A percentile compares a stretch with the other conserved stretches of the same genome.
Evolutionary conservation across 805 yeast species (phyloP).

Genomic region (Debaryomyces prosopidis): DNA sequence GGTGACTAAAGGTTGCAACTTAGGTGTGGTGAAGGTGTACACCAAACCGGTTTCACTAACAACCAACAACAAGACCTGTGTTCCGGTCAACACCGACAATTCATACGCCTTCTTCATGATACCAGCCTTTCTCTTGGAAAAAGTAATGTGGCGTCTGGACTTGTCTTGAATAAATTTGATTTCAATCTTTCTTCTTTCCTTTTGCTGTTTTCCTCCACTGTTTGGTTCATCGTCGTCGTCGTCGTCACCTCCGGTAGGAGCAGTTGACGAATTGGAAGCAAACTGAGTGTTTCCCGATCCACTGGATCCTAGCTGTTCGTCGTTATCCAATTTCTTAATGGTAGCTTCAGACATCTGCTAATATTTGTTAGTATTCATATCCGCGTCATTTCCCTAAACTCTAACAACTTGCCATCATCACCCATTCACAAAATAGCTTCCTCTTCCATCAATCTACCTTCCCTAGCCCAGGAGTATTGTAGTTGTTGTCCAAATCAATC

Average conservation of each 20-base stretch:
- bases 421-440: no score
- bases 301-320: constrained; percentile 19
- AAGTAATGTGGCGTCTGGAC: constrained; percentile 96
- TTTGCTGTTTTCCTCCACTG: constrained; percentile 47
- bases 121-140: constrained; percentile 97
- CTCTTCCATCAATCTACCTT: constrained; percentile 2
- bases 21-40: constrained; percentile 98
- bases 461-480: background rate
- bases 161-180: constrained; percentile 97
- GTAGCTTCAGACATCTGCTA: constrained; percentile 40
- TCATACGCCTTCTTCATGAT: constrained; percentile 99
- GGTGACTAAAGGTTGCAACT: constrained; percentile 95
- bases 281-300: constrained; percentile 12
- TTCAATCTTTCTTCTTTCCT: constrained; percentile 85
- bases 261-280: constrained; percentile 23
- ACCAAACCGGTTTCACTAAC: constrained; percentile 99
- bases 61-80: constrained; percentile 91
- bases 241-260: constrained; percentile 36
- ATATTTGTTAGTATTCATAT: background rate
- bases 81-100: constrained; percentile 92
- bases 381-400: no score
- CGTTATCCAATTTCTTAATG: constrained; percentile 38
- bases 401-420: no score
- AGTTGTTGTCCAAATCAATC: background rate
- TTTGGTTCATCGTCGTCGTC: constrained; percentile 55